phyloP scores from a whole-genome alignment of 805 yeast species.

The Naumovozyma dairenensis region DNA sequence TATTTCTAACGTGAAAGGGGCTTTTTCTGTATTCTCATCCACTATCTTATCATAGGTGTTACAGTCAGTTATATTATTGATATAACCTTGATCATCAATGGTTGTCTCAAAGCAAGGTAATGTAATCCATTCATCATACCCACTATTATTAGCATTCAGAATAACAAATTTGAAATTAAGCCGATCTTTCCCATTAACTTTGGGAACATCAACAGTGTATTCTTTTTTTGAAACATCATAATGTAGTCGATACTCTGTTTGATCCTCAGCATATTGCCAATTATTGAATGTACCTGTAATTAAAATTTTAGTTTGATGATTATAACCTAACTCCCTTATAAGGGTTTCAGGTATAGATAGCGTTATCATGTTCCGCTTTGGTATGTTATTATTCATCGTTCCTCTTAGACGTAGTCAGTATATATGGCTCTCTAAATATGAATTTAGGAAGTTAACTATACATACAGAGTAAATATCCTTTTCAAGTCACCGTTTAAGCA shows the following conservation, averaged over 20 bases:
- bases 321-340: neutral
- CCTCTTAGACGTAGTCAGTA: neutral
- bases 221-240: slow-evolving; percentile 9
- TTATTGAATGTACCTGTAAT: slow-evolving; percentile 26
- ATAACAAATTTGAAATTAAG: slow-evolving; percentile 18
- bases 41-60: slow-evolving; percentile 9
- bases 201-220: slow-evolving; percentile 14
- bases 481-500: too few species aligned
- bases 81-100: slow-evolving; percentile 16
- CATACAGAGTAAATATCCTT: neutral
- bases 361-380: neutral
- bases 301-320: slow-evolving; percentile 5
- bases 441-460: too few species aligned
- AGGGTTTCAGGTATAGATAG: neutral
- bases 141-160: too few species aligned
- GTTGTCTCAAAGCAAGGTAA: slow-evolving; percentile 17
- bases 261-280: slow-evolving; percentile 17
- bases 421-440: neutral
- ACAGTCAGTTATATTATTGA: slow-evolving; percentile 17
- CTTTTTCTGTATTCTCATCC: too few species aligned
- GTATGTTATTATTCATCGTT: neutral
- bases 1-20: neutral
- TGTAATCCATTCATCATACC: slow-evolving; percentile 21
- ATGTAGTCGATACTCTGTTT: slow-evolving; percentile 8
- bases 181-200: slow-evolving; percentile 6